Conservation (phyloP, 129 eudicot species). For the Tanacetum coccineum region DNA sequence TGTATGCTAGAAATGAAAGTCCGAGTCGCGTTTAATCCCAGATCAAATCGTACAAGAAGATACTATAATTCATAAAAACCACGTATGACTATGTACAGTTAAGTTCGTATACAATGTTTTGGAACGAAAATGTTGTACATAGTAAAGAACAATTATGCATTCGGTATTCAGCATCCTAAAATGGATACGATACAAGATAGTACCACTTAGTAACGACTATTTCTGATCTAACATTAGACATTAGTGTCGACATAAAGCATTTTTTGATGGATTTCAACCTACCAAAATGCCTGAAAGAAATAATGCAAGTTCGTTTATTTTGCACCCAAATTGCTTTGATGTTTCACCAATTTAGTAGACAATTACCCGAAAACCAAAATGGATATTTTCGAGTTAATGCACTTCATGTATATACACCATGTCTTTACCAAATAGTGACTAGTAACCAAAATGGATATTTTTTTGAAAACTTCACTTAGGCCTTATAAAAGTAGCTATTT, state of each 20-base stretch:
- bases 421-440: neutral
- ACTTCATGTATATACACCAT: neutral
- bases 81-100: no score
- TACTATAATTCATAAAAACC: no score
- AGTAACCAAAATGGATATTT: neutral
- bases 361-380: neutral
- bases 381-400: neutral
- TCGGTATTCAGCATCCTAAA: no score
- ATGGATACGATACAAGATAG: no score
- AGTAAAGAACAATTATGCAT: no score
- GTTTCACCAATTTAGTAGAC: neutral
- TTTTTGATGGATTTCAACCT: neutral
- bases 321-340: neutral
- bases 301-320: neutral
- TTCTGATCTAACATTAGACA: neutral
- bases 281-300: neutral
- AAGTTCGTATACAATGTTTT: no score
- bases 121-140: no score
- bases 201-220: neutral
- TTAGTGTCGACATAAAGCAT: neutral
- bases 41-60: no score
- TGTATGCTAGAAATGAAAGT: no score
- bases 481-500: constrained; percentile 10
- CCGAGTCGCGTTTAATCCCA: no score
- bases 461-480: neutral